These are phyloP conservation scores for Boletus albobrunnescens DNA, from an alignment of 1,284 basidiomycete genomes.

Conservation along the genomic window DNA sequence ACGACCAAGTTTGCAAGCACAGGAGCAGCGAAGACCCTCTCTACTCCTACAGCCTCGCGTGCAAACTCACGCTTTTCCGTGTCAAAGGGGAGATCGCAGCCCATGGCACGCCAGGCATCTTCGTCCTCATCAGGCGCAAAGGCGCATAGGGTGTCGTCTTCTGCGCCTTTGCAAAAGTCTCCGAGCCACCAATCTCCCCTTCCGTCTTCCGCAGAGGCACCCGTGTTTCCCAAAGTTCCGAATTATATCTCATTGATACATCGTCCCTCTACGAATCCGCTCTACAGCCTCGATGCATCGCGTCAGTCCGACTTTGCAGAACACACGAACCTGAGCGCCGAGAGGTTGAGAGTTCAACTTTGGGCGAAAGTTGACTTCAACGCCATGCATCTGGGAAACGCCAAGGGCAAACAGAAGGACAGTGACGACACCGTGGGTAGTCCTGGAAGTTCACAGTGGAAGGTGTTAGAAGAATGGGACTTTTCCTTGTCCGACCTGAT, in stretches of 20 bases:
- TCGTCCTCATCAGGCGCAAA: conserved; percentile 18
- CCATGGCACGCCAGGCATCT: conserved; percentile 18
- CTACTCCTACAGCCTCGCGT: conserved; percentile 5
- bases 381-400: conserved; percentile 8
- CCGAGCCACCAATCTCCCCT: conserved; percentile 21
- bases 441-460: conserved; percentile 47
- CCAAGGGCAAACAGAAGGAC: conserved; percentile 46
- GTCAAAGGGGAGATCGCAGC: conserved; percentile 17
- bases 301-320: conserved; percentile 44
- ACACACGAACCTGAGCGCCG: conserved; percentile 46
- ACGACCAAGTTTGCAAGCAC: conserved; percentile 10
- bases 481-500: conserved; percentile 59
- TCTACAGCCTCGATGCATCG: conserved; percentile 55
- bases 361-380: conserved; percentile 47
- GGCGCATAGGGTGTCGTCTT: conserved; percentile 25
- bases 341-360: conserved; percentile 50
- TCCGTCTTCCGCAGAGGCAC: conserved; percentile 20
- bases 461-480: conserved; percentile 64
- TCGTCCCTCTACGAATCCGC: conserved; percentile 71
- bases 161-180: conserved; percentile 23
- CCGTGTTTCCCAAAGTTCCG: conserved; percentile 35
- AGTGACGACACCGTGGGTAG: conserved; percentile 16
- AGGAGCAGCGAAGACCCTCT: conserved; percentile 19
- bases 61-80: conserved; percentile 5
- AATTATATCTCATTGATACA: conserved; percentile 71